phyloP scores from a whole-genome alignment of 306 rosid genomes.

The Leucaena leucocephala region DNA sequence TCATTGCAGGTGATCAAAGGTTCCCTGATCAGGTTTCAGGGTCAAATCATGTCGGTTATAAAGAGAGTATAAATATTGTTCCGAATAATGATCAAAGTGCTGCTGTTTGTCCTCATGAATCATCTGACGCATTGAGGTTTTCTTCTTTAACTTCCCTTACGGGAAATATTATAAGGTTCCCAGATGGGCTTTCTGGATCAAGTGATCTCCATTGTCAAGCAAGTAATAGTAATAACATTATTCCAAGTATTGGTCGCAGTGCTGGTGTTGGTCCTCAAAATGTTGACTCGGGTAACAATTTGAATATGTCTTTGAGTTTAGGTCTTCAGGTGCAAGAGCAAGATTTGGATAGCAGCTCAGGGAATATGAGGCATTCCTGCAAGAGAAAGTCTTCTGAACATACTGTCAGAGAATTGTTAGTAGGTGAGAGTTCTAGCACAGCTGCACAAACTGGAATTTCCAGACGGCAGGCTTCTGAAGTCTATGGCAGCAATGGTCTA shows the following conservation, averaged over 20 bases:
- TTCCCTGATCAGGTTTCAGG: neutral
- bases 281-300: constrained; percentile 6
- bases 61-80: neutral
- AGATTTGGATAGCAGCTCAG: neutral
- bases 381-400: constrained; percentile 33
- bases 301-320: neutral
- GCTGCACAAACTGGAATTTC: neutral
- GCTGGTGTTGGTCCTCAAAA: constrained; percentile 1
- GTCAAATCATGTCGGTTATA: neutral
- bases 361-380: neutral
- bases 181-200: no score
- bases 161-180: neutral
- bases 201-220: no score
- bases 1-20: neutral
- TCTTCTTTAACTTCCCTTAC: neutral
- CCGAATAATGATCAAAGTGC: neutral
- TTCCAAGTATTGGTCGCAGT: neutral
- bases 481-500: neutral
- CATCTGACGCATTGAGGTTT: neutral
- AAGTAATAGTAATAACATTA: no score
- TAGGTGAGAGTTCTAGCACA: constrained; percentile 30
- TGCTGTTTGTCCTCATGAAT: constrained; percentile 2
- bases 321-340: constrained; percentile 9
- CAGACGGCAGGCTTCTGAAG: constrained; percentile 10
- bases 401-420: neutral